Evolutionary conservation across 345 rosid species (phyloP).

Genomic region (Ailanthus altissimus): DNA sequence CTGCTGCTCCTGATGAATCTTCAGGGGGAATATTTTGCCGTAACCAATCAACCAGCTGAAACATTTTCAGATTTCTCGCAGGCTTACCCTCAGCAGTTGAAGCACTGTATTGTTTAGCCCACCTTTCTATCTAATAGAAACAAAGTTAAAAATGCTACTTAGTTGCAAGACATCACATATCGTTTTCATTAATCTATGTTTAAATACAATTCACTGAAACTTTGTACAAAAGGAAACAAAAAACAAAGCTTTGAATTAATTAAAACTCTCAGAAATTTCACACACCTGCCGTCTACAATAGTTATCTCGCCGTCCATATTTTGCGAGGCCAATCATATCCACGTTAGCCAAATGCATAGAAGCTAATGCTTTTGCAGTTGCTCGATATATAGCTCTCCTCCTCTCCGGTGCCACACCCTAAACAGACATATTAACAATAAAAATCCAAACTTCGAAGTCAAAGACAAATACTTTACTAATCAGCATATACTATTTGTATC

Average conservation of each 20-base stretch:
- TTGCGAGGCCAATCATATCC: conserved; percentile 76
- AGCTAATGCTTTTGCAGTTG: conserved; percentile 75
- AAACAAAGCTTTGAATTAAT: neutral
- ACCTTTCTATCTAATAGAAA: conserved; percentile 72
- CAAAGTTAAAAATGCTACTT: conserved; percentile 5
- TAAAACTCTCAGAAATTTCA: conserved; percentile 11
- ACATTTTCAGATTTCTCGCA: conserved; percentile 74
- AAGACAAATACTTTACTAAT: neutral
- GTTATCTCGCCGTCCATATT: conserved; percentile 72
- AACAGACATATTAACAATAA: conserved; percentile 22
- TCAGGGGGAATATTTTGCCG: conserved; percentile 63
- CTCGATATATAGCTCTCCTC: conserved; percentile 67
- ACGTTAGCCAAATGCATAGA: conserved; percentile 74
- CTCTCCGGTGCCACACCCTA: conserved; percentile 66
- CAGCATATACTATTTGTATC: neutral
- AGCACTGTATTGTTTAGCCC: conserved; percentile 86
- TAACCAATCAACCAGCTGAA: conserved; percentile 74
- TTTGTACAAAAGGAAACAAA: neutral
- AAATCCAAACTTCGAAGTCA: conserved; percentile 10
- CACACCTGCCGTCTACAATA: conserved; percentile 87
- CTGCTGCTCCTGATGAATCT: conserved; percentile 69
- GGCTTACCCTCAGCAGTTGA: conserved; percentile 82
- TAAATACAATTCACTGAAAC: too few relatives aligned
- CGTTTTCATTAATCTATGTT: too few relatives aligned
- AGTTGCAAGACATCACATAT: neutral